Base-by-base conservation (phyloP, 495 filamentous ascomycete species). In the Annulohypoxylon bovei region DNA sequence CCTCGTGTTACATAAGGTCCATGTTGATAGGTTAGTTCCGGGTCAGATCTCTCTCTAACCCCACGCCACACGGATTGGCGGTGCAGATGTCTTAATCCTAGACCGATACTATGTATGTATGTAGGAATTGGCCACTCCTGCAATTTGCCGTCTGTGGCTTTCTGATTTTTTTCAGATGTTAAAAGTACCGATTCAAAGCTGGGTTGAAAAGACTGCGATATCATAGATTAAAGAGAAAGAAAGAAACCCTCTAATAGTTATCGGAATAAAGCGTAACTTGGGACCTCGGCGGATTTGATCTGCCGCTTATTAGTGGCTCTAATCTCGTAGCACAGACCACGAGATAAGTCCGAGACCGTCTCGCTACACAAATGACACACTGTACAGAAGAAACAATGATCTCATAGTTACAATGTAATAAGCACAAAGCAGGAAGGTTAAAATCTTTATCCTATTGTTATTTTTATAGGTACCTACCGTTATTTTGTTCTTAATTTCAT, bases 1-100 rank as follows among this genome's bases (percentile, higher is more conserved):
- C 14, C 54, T 46, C 60, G 46, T 64, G 60, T 39, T 56, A 60
- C 60, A 47, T 30, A 30, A 49, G 18, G n/a, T 42, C 11, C n/a
- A 32, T 28, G 47, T 16, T 70, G 55, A 70, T 70, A 70, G 55
- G 67, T 9, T 63, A 22, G 9, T 50, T 52, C 52, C 39, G 32
- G 53, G 28, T 6, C 18, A 18, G 40, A 5, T 16, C 7, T 49
- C 23, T 18, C 22, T 53, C 4, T 33, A 42, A 66, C 56, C 68
- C 68, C 68, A 66, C 68, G 49, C 68, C 7, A 62, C 18, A 49
- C 30, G 12, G 14, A 44, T 44, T 54, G 6, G 25, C 28, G 42
- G 44, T 44, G n/a, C 30, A 57, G 44, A 64, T 50, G 63, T 42
- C 40, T 44, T 53, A 32, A 63, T 58, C 47, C 56, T 39, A 6